Percentiles rank a stretch among this genome's conserved stretches.
phyloP scores from a whole-genome alignment of 768 basidiomycete species.

The Cystobasidium tubakii region DNA sequence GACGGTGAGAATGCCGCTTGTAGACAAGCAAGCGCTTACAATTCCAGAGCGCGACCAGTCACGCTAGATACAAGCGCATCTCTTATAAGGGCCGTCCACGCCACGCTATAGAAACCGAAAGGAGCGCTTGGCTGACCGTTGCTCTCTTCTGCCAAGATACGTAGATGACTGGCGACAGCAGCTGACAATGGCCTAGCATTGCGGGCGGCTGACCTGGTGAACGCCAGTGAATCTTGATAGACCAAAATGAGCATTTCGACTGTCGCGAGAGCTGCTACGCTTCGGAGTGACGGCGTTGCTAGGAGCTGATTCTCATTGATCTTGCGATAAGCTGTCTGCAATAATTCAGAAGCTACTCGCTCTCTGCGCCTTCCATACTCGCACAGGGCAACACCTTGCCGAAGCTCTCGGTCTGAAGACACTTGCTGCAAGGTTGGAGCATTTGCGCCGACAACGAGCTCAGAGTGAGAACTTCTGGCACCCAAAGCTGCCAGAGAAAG shows the following conservation, averaged over 20 bases:
- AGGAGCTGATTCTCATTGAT: slow-evolving; percentile 17
- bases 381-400: slow-evolving; percentile 19
- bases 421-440: slow-evolving; percentile 10
- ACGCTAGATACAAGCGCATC: slow-evolving; percentile 14
- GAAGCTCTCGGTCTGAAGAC: background rate
- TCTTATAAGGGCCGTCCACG: slow-evolving; percentile 17
- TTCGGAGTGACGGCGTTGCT: slow-evolving; percentile 5
- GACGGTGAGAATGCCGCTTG: background rate
- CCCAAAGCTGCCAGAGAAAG: slow-evolving; percentile 2
- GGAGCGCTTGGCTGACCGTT: background rate
- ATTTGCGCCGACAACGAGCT: background rate
- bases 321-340: background rate
- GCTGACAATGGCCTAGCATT: slow-evolving; percentile 11
- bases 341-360: background rate
- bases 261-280: slow-evolving; percentile 5
- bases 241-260: slow-evolving; percentile 30
- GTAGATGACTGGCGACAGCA: slow-evolving; percentile 20
- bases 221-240: slow-evolving; percentile 1
- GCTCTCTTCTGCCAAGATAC: slow-evolving; percentile 21
- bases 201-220: background rate
- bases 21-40: background rate
- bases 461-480: background rate
- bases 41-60: slow-evolving; percentile 25
- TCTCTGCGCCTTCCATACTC: slow-evolving; percentile 21
- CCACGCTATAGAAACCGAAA: slow-evolving; percentile 27